Conservation (phyloP, 805 yeast species). For the Schwanniomyces yamadae region DNA sequence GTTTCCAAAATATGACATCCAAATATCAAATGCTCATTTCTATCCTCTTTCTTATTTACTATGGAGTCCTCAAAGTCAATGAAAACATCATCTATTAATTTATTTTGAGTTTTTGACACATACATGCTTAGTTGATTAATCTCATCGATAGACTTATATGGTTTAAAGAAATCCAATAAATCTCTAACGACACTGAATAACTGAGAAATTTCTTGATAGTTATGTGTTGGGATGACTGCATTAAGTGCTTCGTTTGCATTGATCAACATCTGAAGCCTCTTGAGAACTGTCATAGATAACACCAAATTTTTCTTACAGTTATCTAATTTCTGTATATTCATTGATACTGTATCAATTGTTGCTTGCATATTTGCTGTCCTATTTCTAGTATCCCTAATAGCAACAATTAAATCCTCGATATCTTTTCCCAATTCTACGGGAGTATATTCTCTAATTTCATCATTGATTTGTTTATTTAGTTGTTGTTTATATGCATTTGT, state of each 20-base stretch:
- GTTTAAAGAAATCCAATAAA: constrained; percentile 67
- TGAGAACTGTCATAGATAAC: constrained; percentile 78
- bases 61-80: constrained; percentile 61
- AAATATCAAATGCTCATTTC: constrained; percentile 41
- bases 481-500: constrained; percentile 51
- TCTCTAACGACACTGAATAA: constrained; percentile 71
- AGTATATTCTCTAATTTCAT: constrained; percentile 33
- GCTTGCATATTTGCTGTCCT: constrained; percentile 56
- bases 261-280: constrained; percentile 82
- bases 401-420: constrained; percentile 39
- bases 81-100: constrained; percentile 66
- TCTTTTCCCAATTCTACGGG: constrained; percentile 28
- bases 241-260: constrained; percentile 67
- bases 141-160: constrained; percentile 81
- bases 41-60: constrained; percentile 24
- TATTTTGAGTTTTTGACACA: constrained; percentile 57
- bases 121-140: constrained; percentile 63
- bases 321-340: constrained; percentile 75
- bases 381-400: constrained; percentile 47
- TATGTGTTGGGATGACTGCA: constrained; percentile 42
- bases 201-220: constrained; percentile 56
- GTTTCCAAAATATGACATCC: constrained; percentile 77
- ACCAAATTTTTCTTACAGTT: constrained; percentile 81
- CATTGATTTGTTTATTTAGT: constrained; percentile 45
- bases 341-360: constrained; percentile 68